These are phyloP conservation scores for Colletotrichum lini DNA, from an alignment of 2,329 filamentous ascomycete species.

Conservation along the genomic window DNA sequence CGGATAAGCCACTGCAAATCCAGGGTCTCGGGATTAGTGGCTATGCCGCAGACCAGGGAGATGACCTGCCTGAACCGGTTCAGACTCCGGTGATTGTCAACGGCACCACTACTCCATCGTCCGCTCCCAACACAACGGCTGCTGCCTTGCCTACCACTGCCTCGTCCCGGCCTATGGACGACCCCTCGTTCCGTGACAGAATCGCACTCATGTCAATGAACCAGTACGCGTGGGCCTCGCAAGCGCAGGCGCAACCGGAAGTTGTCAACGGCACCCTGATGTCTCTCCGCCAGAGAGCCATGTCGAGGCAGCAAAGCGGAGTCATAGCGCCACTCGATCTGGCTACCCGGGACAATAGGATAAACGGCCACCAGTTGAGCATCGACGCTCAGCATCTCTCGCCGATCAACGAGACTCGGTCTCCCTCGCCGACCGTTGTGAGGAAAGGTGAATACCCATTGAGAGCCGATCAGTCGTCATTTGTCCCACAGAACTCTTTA, in stretches of 20 bases:
- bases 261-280: constrained; percentile 50
- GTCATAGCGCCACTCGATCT: constrained; percentile 70
- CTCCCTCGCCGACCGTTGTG: constrained; percentile 75
- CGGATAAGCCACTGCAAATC: constrained; percentile 51
- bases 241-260: constrained; percentile 42
- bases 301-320: constrained; percentile 61
- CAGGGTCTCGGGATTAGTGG: constrained; percentile 40
- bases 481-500: constrained; percentile 34
- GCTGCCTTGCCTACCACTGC: constrained; percentile 30
- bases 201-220: constrained; percentile 61
- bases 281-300: constrained; percentile 54
- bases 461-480: constrained; percentile 29
- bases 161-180: constrained; percentile 46
- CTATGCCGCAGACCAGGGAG: constrained; percentile 16
- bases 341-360: constrained; percentile 62
- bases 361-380: constrained; percentile 51
- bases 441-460: constrained; percentile 56
- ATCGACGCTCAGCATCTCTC: constrained; percentile 71
- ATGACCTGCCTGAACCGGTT: constrained; percentile 25
- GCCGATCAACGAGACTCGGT: constrained; percentile 81
- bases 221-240: constrained; percentile 31
- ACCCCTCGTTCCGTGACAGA: constrained; percentile 59
- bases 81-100: constrained; percentile 52
- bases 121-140: constrained; percentile 27
- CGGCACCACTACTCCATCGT: constrained; percentile 48